These are phyloP conservation scores for Thelonectria blattea DNA, from an alignment of 2,329 filamentous ascomycete genomes.

Conservation along the genomic window DNA sequence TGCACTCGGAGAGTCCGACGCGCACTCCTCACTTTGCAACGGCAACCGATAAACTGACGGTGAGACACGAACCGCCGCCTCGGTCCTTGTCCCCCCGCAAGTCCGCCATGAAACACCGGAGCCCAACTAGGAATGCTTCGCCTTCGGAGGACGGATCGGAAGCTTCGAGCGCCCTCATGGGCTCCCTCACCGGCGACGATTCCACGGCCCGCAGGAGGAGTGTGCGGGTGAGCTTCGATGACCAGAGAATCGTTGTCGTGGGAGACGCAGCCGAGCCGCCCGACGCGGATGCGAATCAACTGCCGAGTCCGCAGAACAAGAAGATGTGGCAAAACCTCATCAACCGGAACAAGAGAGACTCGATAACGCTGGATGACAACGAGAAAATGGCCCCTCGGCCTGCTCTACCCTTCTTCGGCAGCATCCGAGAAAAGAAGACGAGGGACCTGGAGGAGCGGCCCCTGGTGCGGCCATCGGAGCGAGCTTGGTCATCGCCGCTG, in stretches of 20 bases:
- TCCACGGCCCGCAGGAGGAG: conserved; percentile 63
- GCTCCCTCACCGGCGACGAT: conserved; percentile 45
- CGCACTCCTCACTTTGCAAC: conserved; percentile 71
- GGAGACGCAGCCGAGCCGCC: conserved; percentile 52
- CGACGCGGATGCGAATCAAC: conserved; percentile 48
- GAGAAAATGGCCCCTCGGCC: conserved; percentile 77
- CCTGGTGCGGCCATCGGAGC: conserved; percentile 60
- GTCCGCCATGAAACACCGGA: conserved; percentile 72
- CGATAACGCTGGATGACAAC: conserved; percentile 60
- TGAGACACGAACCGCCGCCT: conserved; percentile 72
- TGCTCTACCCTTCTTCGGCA: conserved; percentile 76
- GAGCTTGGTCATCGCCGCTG: conserved; percentile 36
- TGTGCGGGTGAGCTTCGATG: conserved; percentile 80
- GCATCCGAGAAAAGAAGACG: conserved; percentile 68
- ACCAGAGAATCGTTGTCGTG: conserved; percentile 62
- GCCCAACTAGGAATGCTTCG: conserved; percentile 59
- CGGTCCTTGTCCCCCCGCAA: conserved; percentile 79
- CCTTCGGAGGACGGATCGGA: conserved; percentile 58
- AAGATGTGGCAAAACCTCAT: conserved; percentile 60
- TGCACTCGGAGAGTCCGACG: conserved; percentile 65
- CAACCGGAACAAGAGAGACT: conserved; percentile 55
- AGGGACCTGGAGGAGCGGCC: conserved; percentile 61
- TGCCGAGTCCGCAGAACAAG: conserved; percentile 45
- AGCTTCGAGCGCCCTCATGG: conserved; percentile 42
- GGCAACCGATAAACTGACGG: conserved; percentile 58